A percentile compares a stretch with the other conserved stretches of the same genome.
Conservation (phyloP, 1,139 yeast species). For the Kurtzmaniella quercitrusa region DNA sequence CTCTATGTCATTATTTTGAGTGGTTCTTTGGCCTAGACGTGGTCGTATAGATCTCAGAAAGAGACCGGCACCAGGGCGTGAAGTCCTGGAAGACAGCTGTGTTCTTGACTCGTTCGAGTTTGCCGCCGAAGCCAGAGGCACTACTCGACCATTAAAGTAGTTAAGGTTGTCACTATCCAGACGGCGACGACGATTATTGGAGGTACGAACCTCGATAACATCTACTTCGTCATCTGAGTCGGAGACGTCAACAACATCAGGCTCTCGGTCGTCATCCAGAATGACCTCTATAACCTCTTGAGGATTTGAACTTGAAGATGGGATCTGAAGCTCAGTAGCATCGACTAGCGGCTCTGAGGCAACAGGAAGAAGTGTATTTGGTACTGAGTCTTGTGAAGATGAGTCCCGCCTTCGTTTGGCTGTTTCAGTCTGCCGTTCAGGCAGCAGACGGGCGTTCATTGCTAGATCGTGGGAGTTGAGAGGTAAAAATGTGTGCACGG, state of each 20-base stretch:
- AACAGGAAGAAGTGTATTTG: not conserved
- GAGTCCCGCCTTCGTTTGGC: not conserved
- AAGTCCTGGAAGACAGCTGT: conserved; percentile 1
- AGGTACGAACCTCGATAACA: conserved; percentile 3
- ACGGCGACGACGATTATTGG: not conserved
- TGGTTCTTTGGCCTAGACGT: conserved; percentile 12
- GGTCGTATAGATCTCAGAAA: conserved; percentile 2
- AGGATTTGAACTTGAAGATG: not conserved
- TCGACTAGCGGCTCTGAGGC: not conserved
- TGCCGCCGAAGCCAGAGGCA: not conserved
- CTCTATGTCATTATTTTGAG: conserved; percentile 20
- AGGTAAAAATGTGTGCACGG: not conserved
- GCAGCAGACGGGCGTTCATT: not conserved
- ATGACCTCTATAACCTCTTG: not conserved
- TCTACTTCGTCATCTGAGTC: conserved; percentile 15
- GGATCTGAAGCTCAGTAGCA: no score
- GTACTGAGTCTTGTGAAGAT: not conserved
- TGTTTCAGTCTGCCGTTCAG: not conserved
- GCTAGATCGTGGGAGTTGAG: not conserved
- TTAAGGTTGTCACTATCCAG: conserved; percentile 10
- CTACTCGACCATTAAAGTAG: conserved; percentile 16
- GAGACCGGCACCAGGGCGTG: not conserved
- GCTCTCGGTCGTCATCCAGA: not conserved
- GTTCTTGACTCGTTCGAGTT: not conserved
- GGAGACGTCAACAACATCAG: conserved; percentile 2